Conservation (phyloP, 768 basidiomycete genomes). For the Coprinopsis marcescibilis region DNA sequence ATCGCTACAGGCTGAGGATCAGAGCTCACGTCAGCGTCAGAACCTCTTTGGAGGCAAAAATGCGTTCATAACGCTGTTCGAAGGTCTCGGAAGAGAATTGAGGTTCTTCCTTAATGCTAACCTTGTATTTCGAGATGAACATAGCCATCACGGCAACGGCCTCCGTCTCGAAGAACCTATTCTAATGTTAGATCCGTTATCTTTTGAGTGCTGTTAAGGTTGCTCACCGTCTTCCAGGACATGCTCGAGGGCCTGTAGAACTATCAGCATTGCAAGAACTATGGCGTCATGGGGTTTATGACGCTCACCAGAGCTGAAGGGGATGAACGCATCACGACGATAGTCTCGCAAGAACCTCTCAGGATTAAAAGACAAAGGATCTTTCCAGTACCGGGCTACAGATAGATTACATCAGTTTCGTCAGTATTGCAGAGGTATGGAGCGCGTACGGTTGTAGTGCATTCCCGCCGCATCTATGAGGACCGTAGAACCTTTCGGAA, state of each 20-base stretch:
- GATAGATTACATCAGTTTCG: background rate
- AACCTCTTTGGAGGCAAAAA: constrained; percentile 26
- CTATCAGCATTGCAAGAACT: background rate
- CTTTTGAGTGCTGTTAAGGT: background rate
- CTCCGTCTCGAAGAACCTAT: constrained; percentile 42
- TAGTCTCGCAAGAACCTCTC: constrained; percentile 15
- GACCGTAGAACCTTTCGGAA: constrained; percentile 17
- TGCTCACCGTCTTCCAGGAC: constrained; percentile 38
- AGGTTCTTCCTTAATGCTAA: constrained; percentile 43
- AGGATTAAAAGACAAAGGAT: constrained; percentile 33
- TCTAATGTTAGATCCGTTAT: background rate
- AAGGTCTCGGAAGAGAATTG: constrained; percentile 39
- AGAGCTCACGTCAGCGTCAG: constrained; percentile 22
- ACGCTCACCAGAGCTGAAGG: constrained; percentile 14
- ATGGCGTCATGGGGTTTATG: background rate
- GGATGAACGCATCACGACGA: constrained; percentile 17
- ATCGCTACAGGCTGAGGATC: background rate
- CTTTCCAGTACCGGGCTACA: constrained; percentile 41
- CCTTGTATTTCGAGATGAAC: constrained; percentile 38
- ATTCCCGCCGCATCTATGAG: constrained; percentile 26
- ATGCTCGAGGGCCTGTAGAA: constrained; percentile 32
- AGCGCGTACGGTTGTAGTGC: constrained; percentile 34
- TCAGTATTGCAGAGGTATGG: background rate
- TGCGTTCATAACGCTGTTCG: constrained; percentile 33
- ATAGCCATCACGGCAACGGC: constrained; percentile 40